phyloP scores from a whole-genome alignment of 345 rosid genomes.

The Eucalyptus marginata region DNA sequence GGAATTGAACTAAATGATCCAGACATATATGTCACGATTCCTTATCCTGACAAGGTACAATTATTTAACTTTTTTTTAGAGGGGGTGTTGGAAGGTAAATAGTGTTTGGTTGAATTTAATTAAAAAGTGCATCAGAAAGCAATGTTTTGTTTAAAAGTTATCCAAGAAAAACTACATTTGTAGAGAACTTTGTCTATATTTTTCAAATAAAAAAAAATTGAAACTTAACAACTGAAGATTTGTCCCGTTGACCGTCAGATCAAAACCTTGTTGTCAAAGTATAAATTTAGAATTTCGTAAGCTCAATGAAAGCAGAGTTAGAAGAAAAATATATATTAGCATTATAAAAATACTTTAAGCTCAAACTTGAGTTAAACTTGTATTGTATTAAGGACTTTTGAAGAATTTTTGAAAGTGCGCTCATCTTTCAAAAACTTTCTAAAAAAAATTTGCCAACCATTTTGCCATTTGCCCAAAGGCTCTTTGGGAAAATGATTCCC shows the following conservation, averaged over 20 bases:
- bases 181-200: background rate
- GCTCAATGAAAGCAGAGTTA: background rate
- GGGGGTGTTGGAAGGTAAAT: no score
- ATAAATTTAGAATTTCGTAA: background rate
- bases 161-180: background rate
- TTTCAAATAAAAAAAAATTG: background rate
- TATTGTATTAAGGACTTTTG: background rate
- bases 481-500: background rate
- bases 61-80: background rate
- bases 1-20: background rate
- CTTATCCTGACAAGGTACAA: fast-evolving
- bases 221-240: background rate
- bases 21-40: fast-evolving
- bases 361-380: background rate
- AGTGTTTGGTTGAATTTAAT: background rate
- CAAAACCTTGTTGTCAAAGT: fast-evolving
- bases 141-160: background rate
- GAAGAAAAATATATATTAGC: background rate
- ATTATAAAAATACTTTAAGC: background rate
- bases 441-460: background rate
- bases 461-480: background rate
- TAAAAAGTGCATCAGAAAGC: background rate
- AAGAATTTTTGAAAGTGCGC: background rate
- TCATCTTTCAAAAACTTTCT: background rate
- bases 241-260: fast-evolving